Conservation (phyloP, 192 early-diverging fungal species). For the Cetraspora pellucida region DNA sequence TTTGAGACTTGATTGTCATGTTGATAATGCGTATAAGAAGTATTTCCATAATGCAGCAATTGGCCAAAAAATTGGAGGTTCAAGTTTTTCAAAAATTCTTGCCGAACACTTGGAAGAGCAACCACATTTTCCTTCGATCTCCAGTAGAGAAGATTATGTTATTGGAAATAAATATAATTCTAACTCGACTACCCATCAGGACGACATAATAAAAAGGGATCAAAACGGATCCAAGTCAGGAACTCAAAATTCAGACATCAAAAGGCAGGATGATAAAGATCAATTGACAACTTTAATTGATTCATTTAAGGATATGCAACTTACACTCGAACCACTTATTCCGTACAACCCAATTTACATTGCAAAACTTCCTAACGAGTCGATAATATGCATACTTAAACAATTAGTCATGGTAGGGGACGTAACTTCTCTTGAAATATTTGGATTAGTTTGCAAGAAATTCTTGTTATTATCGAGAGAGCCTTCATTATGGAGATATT, state of each 20-base stretch:
- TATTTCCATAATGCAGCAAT: conserved; percentile 24
- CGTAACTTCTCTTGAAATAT: conserved; percentile 35
- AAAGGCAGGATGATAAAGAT: neutral
- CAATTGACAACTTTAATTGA: conserved; percentile 4
- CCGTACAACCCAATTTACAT: conserved; percentile 41
- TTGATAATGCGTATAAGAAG: conserved; percentile 39
- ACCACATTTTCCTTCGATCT: neutral
- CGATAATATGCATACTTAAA: conserved; percentile 37
- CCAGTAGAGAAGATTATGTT: conserved; percentile 7
- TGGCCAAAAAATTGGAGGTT: neutral
- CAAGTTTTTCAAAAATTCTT: neutral
- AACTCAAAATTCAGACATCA: neutral
- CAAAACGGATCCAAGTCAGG: neutral
- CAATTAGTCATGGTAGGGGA: conserved; percentile 33
- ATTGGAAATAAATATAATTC: neutral
- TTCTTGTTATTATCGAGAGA: conserved; percentile 42
- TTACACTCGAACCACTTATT: conserved; percentile 34
- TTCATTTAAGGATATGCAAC: conserved; percentile 18
- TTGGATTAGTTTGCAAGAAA: conserved; percentile 44
- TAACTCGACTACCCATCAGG: too few relatives aligned
- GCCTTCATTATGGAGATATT: conserved; percentile 40
- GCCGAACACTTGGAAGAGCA: conserved; percentile 9
- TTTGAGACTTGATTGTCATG: conserved; percentile 39
- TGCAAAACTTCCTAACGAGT: conserved; percentile 43
- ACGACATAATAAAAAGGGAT: neutral